These are phyloP conservation scores for Fusarium sp. DNA, from an alignment of 2,329 filamentous ascomycete genomes.

Conservation along the genomic window DNA sequence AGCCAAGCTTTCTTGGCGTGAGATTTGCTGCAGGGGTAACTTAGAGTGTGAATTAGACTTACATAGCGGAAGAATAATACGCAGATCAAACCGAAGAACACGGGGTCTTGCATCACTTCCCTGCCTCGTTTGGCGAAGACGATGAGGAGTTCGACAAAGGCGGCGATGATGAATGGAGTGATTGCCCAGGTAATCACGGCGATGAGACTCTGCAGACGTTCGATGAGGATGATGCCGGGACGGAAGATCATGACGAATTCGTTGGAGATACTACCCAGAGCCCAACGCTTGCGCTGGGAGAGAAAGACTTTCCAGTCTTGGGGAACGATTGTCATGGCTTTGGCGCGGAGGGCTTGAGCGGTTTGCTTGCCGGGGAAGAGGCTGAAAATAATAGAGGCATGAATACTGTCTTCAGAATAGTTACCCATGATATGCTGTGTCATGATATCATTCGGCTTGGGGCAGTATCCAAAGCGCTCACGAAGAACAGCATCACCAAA, in stretches of 20 bases:
- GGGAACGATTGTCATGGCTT: conserved; percentile 57
- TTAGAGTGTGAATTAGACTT: conserved; percentile 42
- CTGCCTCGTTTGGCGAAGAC: conserved; percentile 46
- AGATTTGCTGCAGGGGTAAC: not conserved
- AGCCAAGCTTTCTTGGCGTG: conserved; percentile 9
- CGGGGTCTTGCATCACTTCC: conserved; percentile 46
- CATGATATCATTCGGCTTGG: conserved; percentile 57
- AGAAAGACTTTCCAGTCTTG: conserved; percentile 56
- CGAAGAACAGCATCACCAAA: conserved; percentile 57
- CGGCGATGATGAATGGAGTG: conserved; percentile 54
- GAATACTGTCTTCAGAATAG: conserved; percentile 59
- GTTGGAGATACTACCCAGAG: conserved; percentile 57
- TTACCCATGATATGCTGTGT: conserved; percentile 58
- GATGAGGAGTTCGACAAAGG: conserved; percentile 48
- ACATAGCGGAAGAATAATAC: conserved; percentile 51
- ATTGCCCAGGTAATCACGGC: conserved; percentile 58
- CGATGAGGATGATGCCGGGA: conserved; percentile 52
- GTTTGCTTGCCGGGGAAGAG: conserved; percentile 54
- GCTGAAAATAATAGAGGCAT: conserved; percentile 58
- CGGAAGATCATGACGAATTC: conserved; percentile 59
- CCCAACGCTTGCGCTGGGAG: conserved; percentile 59
- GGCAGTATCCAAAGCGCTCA: conserved; percentile 57
- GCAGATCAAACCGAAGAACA: conserved; percentile 50
- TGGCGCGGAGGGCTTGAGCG: conserved; percentile 55
- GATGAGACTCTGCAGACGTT: conserved; percentile 54